phyloP scores from a whole-genome alignment of 495 filamentous ascomycete genomes.

The Neurospora cerealis region DNA sequence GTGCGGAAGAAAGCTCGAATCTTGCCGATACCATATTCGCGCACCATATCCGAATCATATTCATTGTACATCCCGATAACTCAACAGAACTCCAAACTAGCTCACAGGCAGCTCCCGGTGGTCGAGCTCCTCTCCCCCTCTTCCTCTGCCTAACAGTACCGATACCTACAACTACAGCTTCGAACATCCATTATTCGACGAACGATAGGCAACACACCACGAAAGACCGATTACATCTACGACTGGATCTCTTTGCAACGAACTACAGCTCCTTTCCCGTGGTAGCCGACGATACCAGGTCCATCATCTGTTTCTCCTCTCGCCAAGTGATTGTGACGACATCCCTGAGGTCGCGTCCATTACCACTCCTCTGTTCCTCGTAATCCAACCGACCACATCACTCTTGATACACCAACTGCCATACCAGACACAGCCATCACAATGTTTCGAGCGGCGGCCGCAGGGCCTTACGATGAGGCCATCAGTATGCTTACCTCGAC shows the following conservation, averaged over 20 bases:
- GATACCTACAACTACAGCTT: neutral
- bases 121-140: neutral
- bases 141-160: neutral
- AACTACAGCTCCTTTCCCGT: neutral
- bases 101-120: neutral
- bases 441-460: slow-evolving; percentile 44
- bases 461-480: slow-evolving; percentile 40
- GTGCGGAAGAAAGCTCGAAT: neutral
- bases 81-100: neutral
- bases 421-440: slow-evolving; percentile 8
- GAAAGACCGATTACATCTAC: neutral
- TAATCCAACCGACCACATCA: neutral
- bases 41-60: neutral
- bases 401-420: neutral
- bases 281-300: neutral
- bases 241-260: neutral
- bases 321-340: neutral
- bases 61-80: neutral
- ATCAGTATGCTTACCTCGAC: slow-evolving; percentile 29
- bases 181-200: neutral
- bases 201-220: neutral
- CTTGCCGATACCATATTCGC: neutral
- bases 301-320: neutral
- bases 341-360: neutral
- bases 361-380: neutral